phyloP scores from a whole-genome alignment of 192 early-diverging fungal genomes.

The Dissophora globulifera region DNA sequence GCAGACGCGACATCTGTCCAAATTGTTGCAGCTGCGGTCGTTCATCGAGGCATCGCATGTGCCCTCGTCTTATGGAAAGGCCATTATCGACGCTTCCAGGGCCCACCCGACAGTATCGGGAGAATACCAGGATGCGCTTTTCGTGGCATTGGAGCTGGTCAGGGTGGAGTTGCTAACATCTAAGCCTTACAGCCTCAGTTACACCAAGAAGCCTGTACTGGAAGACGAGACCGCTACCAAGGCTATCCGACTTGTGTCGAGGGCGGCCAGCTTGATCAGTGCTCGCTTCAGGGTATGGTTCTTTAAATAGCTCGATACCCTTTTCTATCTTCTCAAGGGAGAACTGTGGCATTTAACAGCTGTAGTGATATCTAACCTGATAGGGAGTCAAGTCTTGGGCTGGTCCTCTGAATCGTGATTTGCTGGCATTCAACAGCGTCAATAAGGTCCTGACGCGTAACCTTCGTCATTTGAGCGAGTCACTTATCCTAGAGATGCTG shows the following conservation, averaged over 20 bases:
- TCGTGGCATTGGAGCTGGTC: conserved; percentile 65
- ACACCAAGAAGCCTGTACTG: conserved; percentile 47
- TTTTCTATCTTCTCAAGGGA: conserved; percentile 4
- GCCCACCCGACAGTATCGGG: conserved; percentile 7
- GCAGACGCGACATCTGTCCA: conserved; percentile 34
- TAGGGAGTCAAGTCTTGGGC: conserved; percentile 60
- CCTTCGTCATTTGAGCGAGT: conserved; percentile 69
- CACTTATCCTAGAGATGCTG: conserved; percentile 64
- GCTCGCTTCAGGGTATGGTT: conserved; percentile 64
- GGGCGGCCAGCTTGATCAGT: conserved; percentile 63
- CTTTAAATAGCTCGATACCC: not conserved
- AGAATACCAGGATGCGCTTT: conserved; percentile 60
- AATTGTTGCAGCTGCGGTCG: conserved; percentile 35
- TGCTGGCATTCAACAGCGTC: conserved; percentile 80
- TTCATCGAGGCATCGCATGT: conserved; percentile 54
- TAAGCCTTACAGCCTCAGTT: conserved; percentile 58
- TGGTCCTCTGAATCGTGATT: conserved; percentile 73
- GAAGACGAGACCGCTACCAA: conserved; percentile 53
- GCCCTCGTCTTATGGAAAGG: conserved; percentile 56
- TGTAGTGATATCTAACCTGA: too few species aligned
- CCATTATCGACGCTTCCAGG: conserved; percentile 43
- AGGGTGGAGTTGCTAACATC: conserved; percentile 59
- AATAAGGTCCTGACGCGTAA: conserved; percentile 69
- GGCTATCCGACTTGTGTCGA: conserved; percentile 59
- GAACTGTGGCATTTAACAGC: too few species aligned